These are phyloP conservation scores for Boletus subcaerulescens DNA, from an alignment of 768 basidiomycete species.

Conservation along the genomic window DNA sequence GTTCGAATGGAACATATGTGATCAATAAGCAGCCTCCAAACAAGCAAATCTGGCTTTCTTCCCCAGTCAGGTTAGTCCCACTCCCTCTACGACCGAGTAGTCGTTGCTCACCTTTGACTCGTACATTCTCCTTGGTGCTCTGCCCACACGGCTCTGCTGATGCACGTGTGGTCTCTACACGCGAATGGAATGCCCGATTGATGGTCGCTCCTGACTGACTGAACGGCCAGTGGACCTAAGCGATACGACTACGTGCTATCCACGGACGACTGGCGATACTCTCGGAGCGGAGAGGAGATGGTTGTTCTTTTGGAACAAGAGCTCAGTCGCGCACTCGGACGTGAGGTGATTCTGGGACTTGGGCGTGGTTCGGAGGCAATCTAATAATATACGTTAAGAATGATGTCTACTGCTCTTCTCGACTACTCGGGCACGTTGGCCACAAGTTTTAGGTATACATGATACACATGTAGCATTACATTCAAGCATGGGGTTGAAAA, in stretches of 20 bases:
- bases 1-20: slow-evolving; percentile 81
- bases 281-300: slow-evolving; percentile 61
- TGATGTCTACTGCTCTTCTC: background rate
- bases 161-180: background rate
- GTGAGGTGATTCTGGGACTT: slow-evolving; percentile 33
- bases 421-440: background rate
- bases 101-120: slow-evolving; percentile 1
- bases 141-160: background rate
- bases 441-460: slow-evolving; percentile 1
- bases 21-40: slow-evolving; percentile 98
- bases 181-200: slow-evolving; percentile 1
- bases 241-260: slow-evolving; percentile 74
- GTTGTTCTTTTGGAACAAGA: slow-evolving; percentile 67
- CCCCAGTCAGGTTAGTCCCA: slow-evolving; percentile 68
- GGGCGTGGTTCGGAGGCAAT: slow-evolving; percentile 22
- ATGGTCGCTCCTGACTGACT: background rate
- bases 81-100: background rate
- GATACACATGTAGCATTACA: slow-evolving; percentile 5
- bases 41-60: slow-evolving; percentile 95
- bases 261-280: slow-evolving; percentile 70
- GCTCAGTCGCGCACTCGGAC: slow-evolving; percentile 44
- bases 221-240: slow-evolving; percentile 73
- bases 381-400: slow-evolving; percentile 10
- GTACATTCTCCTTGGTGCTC: background rate
- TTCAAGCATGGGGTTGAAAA: background rate